Evolutionary conservation across 164 flowering plant genomes (phyloP), one percentile per base, ranked within the genome.

Genomic region (Hamamelis virginiana): DNA sequence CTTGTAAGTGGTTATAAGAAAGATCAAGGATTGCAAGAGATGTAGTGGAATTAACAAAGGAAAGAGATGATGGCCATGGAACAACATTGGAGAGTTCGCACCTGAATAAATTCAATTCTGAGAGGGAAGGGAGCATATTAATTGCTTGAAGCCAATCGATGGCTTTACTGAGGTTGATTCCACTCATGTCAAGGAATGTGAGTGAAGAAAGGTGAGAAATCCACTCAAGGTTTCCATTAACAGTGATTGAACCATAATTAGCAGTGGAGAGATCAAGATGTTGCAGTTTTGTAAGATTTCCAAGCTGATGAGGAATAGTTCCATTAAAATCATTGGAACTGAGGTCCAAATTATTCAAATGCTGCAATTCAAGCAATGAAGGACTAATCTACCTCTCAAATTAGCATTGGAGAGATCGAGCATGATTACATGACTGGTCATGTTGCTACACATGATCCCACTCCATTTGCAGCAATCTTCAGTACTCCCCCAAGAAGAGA

Each of bases 231-330:
- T 27, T 59, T 0, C 44, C 21, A 9, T 9, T 19, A 23, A n/a
- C 41, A 2, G 2, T 6, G 0, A 26, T 1, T 3, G 1, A 9
- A 26, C 0, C 0, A 15, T 59, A n/a, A n/a, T n/a, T n/a, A n/a
- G n/a, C n/a, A n/a, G n/a, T n/a, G n/a, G n/a, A n/a, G n/a, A 80
- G 75, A 62, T 81, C 76, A 69, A 81, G 81, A 26, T 9, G 28
- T 8, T 11, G 38, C 66, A 81, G 47, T 58, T 23, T 69, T 3
- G 78, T 50, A 22, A 81, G 80, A 52, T 74, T 81, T 8, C 75
- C 75, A 16, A 78, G 64, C 9, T 76, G 68, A 27, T 21, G 50
- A 56, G 77, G 77, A 67, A 81, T 26, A 4, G 4, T 4, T 1
- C 74, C 72, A 16, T 0, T 8, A 51, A 81, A 76, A n/a, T n/a